Base-by-base conservation (phyloP, 139 green algal species). In the Tetradesmus lagerheimii region DNA sequence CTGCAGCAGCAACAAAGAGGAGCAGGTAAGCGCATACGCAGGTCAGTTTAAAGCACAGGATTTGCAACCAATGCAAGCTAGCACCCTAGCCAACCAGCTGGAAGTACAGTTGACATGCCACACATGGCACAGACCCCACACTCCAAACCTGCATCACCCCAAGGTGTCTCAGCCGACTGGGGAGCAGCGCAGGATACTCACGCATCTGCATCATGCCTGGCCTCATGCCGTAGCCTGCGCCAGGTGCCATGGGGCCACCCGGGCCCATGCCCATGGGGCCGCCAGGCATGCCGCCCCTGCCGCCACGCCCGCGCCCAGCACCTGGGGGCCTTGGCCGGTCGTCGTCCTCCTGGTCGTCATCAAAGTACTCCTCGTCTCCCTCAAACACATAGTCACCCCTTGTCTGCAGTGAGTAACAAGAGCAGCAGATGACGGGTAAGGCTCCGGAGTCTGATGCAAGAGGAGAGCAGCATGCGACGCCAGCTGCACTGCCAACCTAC, bases 141-240 rank as follows among this genome's bases (percentile, higher is more conserved):
- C 18, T 14, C 47, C 47, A 11, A 20, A 2, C 47, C 47, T 20
- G 47, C 47, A 2, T 62, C 6, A 62, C 12, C 5, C 74, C 31
- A 37, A 1, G 25, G 45, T 29, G 18, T 34, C 74, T 34, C 37
- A 62, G 34, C n/a, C n/a, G n/a, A 50, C 50, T 29, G 31, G 39
- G 27, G 16, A 64, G 27, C 77, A 66, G 80, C 82, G n/a, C n/a
- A n/a, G n/a, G n/a, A n/a, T 39, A 34, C 75, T 53, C 83, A 64
- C 83, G 43, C 62, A 80, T 80, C 57, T 50, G 62, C 83, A 88
- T 88, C 83, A 88, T 88, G 50, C 83, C 83, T n/a, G 83, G 83
- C 64, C 83, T 62, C 83, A 88, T 88, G 62, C 83, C 83, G 38
- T 80, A 88, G 31, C 43, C 43, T 16, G n/a, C 83, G 34, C 83